Evolutionary conservation across 352 stramenopile species (phyloP).

Genomic region (Pythium sukuiense): DNA sequence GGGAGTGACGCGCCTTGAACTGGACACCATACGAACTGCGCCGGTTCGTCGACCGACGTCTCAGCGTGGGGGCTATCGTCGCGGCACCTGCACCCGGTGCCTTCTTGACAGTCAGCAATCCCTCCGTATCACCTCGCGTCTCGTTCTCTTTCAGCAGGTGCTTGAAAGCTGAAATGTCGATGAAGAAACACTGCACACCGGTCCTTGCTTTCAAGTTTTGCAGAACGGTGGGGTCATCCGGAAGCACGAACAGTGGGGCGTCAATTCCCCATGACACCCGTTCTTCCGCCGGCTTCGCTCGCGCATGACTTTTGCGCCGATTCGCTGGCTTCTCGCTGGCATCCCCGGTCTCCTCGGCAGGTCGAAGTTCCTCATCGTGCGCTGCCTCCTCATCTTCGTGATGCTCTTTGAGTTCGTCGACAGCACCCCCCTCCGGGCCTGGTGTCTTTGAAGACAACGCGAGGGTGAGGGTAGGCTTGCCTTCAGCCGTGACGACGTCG

Average conservation of each 20-base stretch:
- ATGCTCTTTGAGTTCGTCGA: neutral
- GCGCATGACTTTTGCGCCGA: neutral
- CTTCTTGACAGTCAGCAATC: constrained; percentile 17
- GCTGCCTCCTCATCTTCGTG: constrained; percentile 2
- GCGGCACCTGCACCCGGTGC: neutral
- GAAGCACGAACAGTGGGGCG: constrained; percentile 25
- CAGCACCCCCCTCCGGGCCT: neutral
- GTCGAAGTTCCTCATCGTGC: neutral
- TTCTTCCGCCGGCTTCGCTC: neutral
- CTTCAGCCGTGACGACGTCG: constrained; percentile 20
- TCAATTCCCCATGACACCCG: constrained; percentile 20
- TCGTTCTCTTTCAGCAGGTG: constrained; percentile 17
- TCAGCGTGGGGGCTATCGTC: constrained; percentile 6
- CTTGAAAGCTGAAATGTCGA: constrained; percentile 40
- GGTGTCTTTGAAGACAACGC: neutral
- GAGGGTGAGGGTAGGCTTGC: neutral
- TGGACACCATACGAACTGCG: constrained; percentile 20
- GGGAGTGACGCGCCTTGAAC: constrained; percentile 35
- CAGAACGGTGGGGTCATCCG: constrained; percentile 10
- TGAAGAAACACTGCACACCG: constrained; percentile 58
- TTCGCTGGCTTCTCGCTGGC: neutral
- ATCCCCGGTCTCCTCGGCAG: neutral
- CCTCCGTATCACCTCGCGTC: constrained; percentile 1
- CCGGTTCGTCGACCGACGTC: constrained; percentile 23
- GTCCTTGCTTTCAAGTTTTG: constrained; percentile 41